phyloP scores from a whole-genome alignment of 768 basidiomycete genomes.

The Lepiota venenata region DNA sequence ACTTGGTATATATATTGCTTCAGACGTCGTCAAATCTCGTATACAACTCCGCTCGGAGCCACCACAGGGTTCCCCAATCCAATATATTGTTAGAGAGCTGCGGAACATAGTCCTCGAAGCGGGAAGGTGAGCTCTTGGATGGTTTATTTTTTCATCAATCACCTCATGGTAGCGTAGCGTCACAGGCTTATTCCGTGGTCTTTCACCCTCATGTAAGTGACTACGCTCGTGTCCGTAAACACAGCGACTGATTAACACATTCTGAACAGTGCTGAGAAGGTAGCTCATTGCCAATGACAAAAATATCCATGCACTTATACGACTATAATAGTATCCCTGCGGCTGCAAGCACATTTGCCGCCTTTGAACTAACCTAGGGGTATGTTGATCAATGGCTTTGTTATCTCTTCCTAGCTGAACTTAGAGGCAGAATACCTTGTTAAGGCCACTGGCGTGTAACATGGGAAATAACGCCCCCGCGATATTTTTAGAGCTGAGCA shows the following conservation, averaged over 20 bases:
- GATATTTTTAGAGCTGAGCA: too few species aligned
- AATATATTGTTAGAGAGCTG: conserved; percentile 76
- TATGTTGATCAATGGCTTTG: conserved; percentile 22
- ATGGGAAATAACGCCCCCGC: background rate
- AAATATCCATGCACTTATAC: conserved; percentile 23
- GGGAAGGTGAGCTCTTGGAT: conserved; percentile 54
- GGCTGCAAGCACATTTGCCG: conserved; percentile 86
- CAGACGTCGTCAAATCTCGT: conserved; percentile 90
- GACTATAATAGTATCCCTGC: conserved; percentile 64
- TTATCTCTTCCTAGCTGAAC: background rate
- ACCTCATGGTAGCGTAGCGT: conserved; percentile 25
- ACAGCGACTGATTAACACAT: background rate
- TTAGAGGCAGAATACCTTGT: background rate
- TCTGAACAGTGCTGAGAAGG: conserved; percentile 59
- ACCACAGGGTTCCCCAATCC: conserved; percentile 67
- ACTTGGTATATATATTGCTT: background rate
- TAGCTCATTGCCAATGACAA: conserved; percentile 15
- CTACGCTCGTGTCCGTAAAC: background rate
- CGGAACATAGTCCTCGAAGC: conserved; percentile 62
- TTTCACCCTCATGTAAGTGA: conserved; percentile 74
- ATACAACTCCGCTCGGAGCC: conserved; percentile 78
- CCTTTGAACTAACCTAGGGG: conserved; percentile 83
- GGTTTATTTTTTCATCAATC: background rate
- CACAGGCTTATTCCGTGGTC: conserved; percentile 65
- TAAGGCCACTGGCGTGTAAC: conserved; percentile 4